These are phyloP conservation scores for Suhomyces tanzawaensis DNA, from an alignment of 805 yeast species.

Conservation along the genomic window DNA sequence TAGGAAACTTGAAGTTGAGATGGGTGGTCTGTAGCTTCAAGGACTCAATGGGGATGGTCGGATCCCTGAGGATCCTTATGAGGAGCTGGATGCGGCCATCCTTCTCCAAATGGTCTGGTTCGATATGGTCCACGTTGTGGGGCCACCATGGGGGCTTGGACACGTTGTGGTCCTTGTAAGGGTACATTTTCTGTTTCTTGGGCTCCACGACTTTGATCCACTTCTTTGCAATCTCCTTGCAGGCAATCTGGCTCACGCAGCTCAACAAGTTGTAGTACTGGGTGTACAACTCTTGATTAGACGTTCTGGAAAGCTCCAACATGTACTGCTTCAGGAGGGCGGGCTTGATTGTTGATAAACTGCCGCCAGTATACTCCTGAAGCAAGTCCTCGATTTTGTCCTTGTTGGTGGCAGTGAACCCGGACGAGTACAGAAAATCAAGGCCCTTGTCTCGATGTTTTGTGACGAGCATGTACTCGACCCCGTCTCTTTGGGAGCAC, in stretches of 20 bases:
- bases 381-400: background rate
- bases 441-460: background rate
- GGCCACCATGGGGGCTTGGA: constrained; percentile 78
- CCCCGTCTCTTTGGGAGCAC: no score
- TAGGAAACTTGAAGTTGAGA: background rate
- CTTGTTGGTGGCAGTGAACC: background rate
- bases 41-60: constrained; percentile 10
- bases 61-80: constrained; percentile 33
- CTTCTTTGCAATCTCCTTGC: constrained; percentile 60
- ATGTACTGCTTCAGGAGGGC: background rate
- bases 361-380: background rate
- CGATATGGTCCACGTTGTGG: constrained; percentile 50
- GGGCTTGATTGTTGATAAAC: constrained; percentile 1
- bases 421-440: background rate
- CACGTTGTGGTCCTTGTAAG: constrained; percentile 53
- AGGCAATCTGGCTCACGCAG: constrained; percentile 29
- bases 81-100: constrained; percentile 53
- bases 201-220: constrained; percentile 72
- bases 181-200: constrained; percentile 57
- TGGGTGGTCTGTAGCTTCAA: constrained; percentile 11
- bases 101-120: constrained; percentile 72
- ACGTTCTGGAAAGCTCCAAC: background rate
- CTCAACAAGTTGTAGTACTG: constrained; percentile 19
- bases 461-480: background rate
- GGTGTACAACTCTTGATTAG: constrained; percentile 5